Percentiles rank a stretch among this genome's conserved stretches.
These are phyloP conservation scores for Nasturtium officinale DNA, from an alignment of 345 rosid species.

Conservation along the genomic window DNA sequence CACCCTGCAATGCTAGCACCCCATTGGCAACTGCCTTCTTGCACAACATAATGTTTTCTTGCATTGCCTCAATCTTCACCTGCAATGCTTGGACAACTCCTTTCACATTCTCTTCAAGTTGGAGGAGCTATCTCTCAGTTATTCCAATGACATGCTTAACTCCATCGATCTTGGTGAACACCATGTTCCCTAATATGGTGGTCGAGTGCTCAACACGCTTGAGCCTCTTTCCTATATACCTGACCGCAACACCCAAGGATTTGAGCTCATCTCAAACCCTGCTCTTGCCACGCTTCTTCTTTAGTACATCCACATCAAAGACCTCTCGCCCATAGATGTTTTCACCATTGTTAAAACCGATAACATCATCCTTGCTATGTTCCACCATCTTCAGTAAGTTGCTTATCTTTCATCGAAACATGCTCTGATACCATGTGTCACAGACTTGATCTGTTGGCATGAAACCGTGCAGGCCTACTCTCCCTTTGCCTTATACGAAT, in stretches of 20 bases:
- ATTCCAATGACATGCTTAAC: background rate
- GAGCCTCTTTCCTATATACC: background rate
- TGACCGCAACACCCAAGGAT: background rate
- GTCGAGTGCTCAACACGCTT: too few relatives aligned
- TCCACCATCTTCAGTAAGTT: too few relatives aligned
- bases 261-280: background rate
- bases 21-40: too few relatives aligned
- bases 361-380: background rate
- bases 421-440: background rate
- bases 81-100: background rate
- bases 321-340: accelerated
- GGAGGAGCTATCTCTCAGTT: background rate
- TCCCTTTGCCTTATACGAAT: accelerated
- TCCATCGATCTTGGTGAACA: background rate
- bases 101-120: too few relatives aligned
- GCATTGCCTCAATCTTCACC: too few relatives aligned
- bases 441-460: background rate
- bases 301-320: background rate
- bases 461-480: background rate
- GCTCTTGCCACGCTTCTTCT: background rate
- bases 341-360: accelerated
- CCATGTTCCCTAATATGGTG: background rate
- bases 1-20: too few relatives aligned
- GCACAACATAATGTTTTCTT: too few relatives aligned
- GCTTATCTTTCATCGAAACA: too few relatives aligned